Base-by-base conservation (phyloP, 1,284 basidiomycete genomes). In the Rhodotorula sp. region DNA sequence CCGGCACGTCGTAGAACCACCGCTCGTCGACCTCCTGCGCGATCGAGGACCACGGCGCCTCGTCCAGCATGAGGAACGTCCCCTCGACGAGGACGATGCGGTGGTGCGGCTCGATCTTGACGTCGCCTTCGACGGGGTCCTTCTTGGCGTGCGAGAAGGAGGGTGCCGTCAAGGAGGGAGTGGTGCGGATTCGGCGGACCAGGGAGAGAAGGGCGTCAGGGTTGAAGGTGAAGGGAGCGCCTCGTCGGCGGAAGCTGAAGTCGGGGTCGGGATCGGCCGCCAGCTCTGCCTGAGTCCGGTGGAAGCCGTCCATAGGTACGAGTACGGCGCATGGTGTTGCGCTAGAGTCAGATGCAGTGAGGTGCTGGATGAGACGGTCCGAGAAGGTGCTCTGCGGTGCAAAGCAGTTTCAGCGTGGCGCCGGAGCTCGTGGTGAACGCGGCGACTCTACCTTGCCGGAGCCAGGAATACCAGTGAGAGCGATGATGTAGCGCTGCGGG, bases 21-120 rank as follows among this genome's bases (percentile, higher is more conserved):
- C 61, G 61, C 61, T 62, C 61, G 61, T 62, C 61, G 41, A 53
- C 44, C 61, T 52, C 61, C 50, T 34, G 23, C 23, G 61, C 42
- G 41, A 62, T 44, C 23, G 50, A 34, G 25, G 41, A 16, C 61
- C 61, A 62, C 13, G 41, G 41, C 42, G 23, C 41, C 49, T 53
- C 41, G 49, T 62, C 61, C 50, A 62, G 61, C 16, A 52, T 41
- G 41, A 62, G 61, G 50, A 53, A 62, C 4, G 50, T 53, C 42
- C 61, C 61, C 41, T 62, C 61, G 61, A 62, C 50, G 61, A 62
- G 19, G 50, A 62, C 42, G 61, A 62, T 53, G 23, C 50, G 50
- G n/a, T 62, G 61, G 13, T n/a, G 41, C 10, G 48, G 34, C 41
- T 53, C 50, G 50, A 62, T 44, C 14, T 5, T 9, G 49, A 62